A percentile compares a stretch with the other conserved stretches of the same genome.
These are phyloP conservation scores for Berkeleyomyces rouxiae DNA, from an alignment of 2,329 filamentous ascomycete genomes.

Conservation along the genomic window DNA sequence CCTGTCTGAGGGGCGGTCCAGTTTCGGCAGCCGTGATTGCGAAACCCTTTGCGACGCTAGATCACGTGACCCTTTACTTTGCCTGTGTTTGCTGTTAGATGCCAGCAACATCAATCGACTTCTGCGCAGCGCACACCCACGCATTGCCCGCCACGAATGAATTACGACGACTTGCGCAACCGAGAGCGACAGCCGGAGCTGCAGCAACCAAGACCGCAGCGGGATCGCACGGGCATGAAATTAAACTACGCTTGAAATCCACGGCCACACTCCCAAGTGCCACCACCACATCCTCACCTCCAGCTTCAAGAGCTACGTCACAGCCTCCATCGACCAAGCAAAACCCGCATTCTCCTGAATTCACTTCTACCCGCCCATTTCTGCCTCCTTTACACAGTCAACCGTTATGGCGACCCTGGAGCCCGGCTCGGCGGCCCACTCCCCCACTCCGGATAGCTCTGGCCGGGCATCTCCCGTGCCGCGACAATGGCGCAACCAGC, in stretches of 20 bases:
- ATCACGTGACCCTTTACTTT: neutral
- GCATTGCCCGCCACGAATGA: neutral
- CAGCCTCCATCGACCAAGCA: neutral
- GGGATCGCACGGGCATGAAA: neutral
- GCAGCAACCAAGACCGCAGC: neutral
- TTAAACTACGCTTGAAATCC: neutral
- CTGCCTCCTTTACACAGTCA: neutral
- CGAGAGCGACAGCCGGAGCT: neutral
- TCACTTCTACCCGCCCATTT: neutral
- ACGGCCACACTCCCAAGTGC: neutral
- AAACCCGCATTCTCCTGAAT: neutral
- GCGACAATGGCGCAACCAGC: constrained; percentile 60
- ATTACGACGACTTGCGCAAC: neutral
- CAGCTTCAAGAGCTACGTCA: neutral
- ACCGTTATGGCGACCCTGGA: constrained; percentile 8
- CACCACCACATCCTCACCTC: neutral
- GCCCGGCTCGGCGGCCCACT: constrained; percentile 29
- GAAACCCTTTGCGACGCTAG: neutral
- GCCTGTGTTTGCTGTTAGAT: neutral
- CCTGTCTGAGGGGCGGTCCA: too few species aligned
- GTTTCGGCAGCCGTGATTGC: neutral
- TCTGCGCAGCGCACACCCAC: neutral
- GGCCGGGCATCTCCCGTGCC: constrained; percentile 61
- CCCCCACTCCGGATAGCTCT: constrained; percentile 65
- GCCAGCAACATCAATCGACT: neutral